A percentile compares a stretch with the other conserved stretches of the same genome.
Evolutionary conservation across 257 asterid species (phyloP).

Genomic region (Penstemon newberryi): DNA sequence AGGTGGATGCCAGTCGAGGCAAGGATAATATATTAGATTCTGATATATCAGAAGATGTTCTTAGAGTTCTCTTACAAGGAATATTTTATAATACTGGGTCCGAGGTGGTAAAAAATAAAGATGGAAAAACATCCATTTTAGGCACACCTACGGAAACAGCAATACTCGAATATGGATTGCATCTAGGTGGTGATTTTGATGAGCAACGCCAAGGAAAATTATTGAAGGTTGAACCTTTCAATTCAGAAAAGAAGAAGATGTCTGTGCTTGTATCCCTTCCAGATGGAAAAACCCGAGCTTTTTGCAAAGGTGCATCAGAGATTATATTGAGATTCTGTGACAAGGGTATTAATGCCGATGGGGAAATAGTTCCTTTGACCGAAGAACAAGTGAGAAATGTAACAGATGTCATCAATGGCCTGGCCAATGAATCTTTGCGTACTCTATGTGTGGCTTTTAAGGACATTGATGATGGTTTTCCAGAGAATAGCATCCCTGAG

Average conservation of each 20-base stretch:
- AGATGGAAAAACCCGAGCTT: conserved; percentile 71
- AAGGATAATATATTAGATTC: conserved; percentile 31
- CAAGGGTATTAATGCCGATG: conserved; percentile 49
- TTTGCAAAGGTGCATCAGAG: conserved; percentile 98
- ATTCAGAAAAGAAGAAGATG: conserved; percentile 92
- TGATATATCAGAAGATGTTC: conserved; percentile 50
- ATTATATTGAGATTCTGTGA: conserved; percentile 71
- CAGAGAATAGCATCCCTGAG: conserved; percentile 54
- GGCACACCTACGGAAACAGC: conserved; percentile 96
- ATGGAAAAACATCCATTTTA: conserved; percentile 62
- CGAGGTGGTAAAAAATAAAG: conserved; percentile 80
- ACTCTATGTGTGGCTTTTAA: conserved; percentile 89
- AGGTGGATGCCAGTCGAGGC: conserved; percentile 41
- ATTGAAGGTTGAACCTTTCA: conserved; percentile 88
- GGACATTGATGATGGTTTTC: conserved; percentile 51
- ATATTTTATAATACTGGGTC: conserved; percentile 82
- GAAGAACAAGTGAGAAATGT: conserved; percentile 53
- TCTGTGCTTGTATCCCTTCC: conserved; percentile 79
- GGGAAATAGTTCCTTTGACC: conserved; percentile 59
- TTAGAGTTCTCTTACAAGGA: conserved; percentile 60
- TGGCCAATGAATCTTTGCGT: conserved; percentile 79
- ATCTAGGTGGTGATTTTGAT: conserved; percentile 77
- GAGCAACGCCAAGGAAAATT: conserved; percentile 56
- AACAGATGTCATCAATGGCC: conserved; percentile 58
- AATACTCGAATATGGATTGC: conserved; percentile 78